Percentiles rank a stretch among this genome's conserved stretches.
Conservation (phyloP, 331 rosid genomes). For the Ulmus americana region DNA sequence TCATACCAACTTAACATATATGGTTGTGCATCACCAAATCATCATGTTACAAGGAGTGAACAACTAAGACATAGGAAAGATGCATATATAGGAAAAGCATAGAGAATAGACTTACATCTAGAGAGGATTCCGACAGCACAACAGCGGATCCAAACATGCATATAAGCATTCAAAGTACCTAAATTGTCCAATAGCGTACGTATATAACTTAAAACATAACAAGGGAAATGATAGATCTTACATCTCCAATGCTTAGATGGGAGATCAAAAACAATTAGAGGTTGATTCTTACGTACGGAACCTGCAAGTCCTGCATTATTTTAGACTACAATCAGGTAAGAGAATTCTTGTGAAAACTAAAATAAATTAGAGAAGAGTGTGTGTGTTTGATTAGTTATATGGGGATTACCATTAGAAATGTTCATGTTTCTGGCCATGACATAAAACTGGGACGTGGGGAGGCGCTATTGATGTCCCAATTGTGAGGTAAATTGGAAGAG, state of each 20-base stretch:
- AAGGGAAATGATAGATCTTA: conserved; percentile 3
- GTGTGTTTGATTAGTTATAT: too few species aligned
- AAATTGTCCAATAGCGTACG: background rate
- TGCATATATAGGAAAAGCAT: too few species aligned
- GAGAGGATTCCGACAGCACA: too few species aligned
- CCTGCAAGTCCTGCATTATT: background rate
- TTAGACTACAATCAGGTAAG: background rate
- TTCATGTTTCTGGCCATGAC: conserved; percentile 44
- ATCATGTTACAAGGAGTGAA: background rate
- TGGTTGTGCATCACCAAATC: background rate
- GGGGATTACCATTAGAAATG: conserved; percentile 41
- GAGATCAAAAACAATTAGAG: background rate
- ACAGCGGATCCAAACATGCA: too few species aligned
- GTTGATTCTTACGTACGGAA: background rate
- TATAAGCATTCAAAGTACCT: conserved; percentile 2
- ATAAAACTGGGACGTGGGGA: conserved; percentile 42
- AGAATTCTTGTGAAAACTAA: too few species aligned
- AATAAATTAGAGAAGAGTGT: background rate
- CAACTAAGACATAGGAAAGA: too few species aligned
- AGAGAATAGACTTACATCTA: too few species aligned
- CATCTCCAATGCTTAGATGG: background rate
- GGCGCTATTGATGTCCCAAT: conserved; percentile 50
- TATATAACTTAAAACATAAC: background rate
- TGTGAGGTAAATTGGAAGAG: conserved; percentile 45
- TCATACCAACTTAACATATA: background rate